Base-by-base conservation (phyloP, 805 yeast genomes). In the Cyberlindnera saturnus region DNA sequence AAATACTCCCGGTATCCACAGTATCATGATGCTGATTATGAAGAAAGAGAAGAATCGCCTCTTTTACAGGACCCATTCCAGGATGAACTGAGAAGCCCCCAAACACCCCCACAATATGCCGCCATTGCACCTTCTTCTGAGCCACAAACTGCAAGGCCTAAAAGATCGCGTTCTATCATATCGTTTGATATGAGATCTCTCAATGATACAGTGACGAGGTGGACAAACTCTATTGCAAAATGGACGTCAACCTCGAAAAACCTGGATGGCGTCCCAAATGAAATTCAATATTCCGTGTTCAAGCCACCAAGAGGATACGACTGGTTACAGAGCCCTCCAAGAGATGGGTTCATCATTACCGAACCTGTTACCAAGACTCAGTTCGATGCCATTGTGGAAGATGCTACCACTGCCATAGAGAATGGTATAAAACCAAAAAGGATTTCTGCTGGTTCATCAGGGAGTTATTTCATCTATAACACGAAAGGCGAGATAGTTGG, bases 371-470 rank as follows among this genome's bases (percentile, higher is more conserved):
- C 63, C 3, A 52, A 43, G 32, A 5, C 19, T n/a, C 41, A 62
- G 11, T 79, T 74, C 50, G 57, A 66, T 23, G 39, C 38, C 3
- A 54, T 75, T 19, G 73, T 81, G 3, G 56, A 63, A n/a, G 61
- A 65, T 31, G 70, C 75, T 0, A 63, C 67, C 2, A 58, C 56
- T 7, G 76, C 80, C 3, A 74, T 81, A n/a, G 73, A 68, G 31
- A 60, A 56, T 11, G 70, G 67, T 6, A 60, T 74, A 5, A 61
- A 62, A 20, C 86, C 88, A 0, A 53, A 59, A 39, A 60, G 84
- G 41, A 82, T 83, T 6, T 53, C 77, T 20, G 72, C 77, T 16
- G 90, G 90, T 0, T 79, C 86, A 2, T 78, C 86, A 0, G 90
- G 90, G 1, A 76, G 83, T 42, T 82, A 82, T 55, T 83, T 82